Evolutionary conservation across 2,329 filamentous ascomycete species (phyloP), one percentile per base, ranked within the genome.

Genomic region (Thelonectria discophora): DNA sequence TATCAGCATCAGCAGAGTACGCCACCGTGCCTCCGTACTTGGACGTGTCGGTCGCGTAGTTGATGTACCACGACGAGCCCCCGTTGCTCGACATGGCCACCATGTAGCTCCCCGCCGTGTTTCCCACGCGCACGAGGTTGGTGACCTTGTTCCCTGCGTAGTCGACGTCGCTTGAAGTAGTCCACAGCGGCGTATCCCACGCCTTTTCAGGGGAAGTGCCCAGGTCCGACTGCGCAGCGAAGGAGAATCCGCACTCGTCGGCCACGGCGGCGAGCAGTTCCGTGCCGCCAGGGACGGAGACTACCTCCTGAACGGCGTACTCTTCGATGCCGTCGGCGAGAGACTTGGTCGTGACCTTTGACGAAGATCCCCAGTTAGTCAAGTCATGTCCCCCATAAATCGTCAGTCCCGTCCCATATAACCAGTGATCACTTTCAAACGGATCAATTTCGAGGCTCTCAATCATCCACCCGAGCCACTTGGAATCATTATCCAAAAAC

Each of bases 381-480:
- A 86, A 73, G 60, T 86, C 83, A 53, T 81, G 80, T 1, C 84
- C 82, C 10, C 83, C 83, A 39, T 80, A 84, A 46, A 86, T 73
- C 0, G 83, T 85, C n/a, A 81, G 72, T 2, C 86, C 85, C 0
- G 86, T 88, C n/a, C 82, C 84, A 59, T 88, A 88, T 0, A 87
- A 74, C 83, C 84, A 87, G 70, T 87, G 85, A 67, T 87, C 79
- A 58, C 83, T 86, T 66, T 88, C 84, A 24, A 81, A 78, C 0
- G 86, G 86, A 67, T 88, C 78, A 51, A 88, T 88, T 20, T 83
- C 83, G 8, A 88, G 72, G 0, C 81, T 75, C 67, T 88, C 86
- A 9, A 87, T 84, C 86, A 87, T 88, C 85, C 85, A 88, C 1
- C 86, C 86, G 3, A 88, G 72, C 30, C 78, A 77, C 73, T 85